These are phyloP conservation scores for Plasmodium cynomolgi DNA, from an alignment of 169 alveolate species.

Conservation along the genomic window DNA sequence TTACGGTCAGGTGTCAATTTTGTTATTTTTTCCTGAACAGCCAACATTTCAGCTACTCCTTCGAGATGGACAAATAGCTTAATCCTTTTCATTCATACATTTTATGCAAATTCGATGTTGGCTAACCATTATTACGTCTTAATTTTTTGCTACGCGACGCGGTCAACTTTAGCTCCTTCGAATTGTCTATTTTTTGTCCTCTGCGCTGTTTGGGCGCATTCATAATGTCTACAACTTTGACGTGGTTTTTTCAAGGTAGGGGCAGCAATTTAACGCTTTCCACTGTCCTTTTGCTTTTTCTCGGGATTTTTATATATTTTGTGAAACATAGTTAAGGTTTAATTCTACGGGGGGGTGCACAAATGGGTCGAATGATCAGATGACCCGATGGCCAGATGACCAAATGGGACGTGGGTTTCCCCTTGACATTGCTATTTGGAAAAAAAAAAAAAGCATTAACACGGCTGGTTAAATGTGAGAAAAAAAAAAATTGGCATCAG, in stretches of 20 bases:
- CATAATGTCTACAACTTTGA: not conserved
- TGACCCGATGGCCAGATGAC: not conserved
- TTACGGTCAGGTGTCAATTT: not conserved
- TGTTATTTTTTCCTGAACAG: conserved; percentile 1
- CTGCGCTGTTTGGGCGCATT: not conserved
- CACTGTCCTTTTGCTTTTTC: not conserved
- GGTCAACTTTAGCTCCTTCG: conserved; percentile 3
- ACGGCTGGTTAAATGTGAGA: not conserved
- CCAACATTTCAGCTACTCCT: not conserved
- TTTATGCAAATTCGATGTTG: not conserved
- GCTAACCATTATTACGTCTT: conserved; percentile 7
- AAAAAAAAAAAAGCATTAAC: not conserved
- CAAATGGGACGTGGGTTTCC: not conserved
- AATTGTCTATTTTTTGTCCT: not conserved
- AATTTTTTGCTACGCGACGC: not conserved
- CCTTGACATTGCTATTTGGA: conserved; percentile 7
- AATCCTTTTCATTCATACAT: not conserved
- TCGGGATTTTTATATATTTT: not conserved
- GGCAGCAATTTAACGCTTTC: not conserved
- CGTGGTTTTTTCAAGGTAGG: not conserved
- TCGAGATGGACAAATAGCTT: not conserved
- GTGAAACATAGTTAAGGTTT: not conserved
- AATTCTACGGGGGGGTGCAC: not conserved
- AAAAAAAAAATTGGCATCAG: not conserved
- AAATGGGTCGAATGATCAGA: not conserved